Evolutionary conservation across 306 rosid species (phyloP), one percentile per base, ranked within the genome.

Genomic region (Echinosophora koreensis): DNA sequence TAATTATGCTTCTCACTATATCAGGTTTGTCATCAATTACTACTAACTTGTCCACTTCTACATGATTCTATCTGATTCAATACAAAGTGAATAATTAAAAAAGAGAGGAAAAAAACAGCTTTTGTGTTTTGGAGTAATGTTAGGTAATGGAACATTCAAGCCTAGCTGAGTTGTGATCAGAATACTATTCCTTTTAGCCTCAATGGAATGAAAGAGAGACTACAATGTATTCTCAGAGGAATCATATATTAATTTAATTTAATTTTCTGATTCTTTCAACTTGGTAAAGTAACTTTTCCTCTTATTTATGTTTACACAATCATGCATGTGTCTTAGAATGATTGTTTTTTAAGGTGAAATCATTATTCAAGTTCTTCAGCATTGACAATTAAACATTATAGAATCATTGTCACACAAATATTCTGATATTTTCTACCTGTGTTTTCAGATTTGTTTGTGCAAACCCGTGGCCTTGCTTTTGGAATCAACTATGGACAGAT

Each of bases 401-500:
- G 13, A 17, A 2, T 56, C 50, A 44, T 10, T 7, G 5, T 10
- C 3, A 10, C 14, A 44, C 50, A 58, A 32, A 50, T 22, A 28
- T 56, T 70, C 60, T 71, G 18, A 49, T 65, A 44, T 28, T 63
- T 71, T 28, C 38, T 4, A 51, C 2, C 76, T 18, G 5, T 78
- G 81, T 46, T 38, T 87, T 51, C 91, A 94, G 98, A 84, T 74
- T 81, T 84, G 15, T 66, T 42, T 35, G 38, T 65, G 17, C 84
- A 76, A 71, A 87, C 60, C 50, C 55, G 22, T 8, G 84, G 97
- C 76, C 61, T 73, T 28, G 87, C 86, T 63, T 70, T 87, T 37
- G 99, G 99, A 75, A 90, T 95, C n/a, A 95, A 95, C 92, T 92
- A 92, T 51, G 99, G 99, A 62, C 96, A 92, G 42, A 90, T 87